phyloP scores from a whole-genome alignment of 2,329 filamentous ascomycete species.

The Phaeomoniella chlamydospora region DNA sequence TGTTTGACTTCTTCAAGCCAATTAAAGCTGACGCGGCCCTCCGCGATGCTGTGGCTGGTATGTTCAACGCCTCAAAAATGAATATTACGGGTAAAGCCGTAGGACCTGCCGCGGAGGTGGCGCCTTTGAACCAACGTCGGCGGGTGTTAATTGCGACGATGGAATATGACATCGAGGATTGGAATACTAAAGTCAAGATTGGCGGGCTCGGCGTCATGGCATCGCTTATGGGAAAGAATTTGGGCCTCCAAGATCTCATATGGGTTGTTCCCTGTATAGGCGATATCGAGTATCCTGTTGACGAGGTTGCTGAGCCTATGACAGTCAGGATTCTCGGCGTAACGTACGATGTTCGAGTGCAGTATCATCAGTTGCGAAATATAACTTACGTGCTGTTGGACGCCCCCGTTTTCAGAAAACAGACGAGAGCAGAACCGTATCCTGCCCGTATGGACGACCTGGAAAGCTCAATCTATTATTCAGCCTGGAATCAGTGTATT shows the following conservation, averaged over 20 bases:
- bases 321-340: slow-evolving; percentile 37
- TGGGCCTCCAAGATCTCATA: slow-evolving; percentile 40
- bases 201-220: slow-evolving; percentile 48
- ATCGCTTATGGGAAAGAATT: slow-evolving; percentile 43
- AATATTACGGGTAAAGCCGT: neutral
- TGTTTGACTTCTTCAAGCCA: neutral
- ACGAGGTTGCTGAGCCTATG: slow-evolving; percentile 32
- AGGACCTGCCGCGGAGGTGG: neutral
- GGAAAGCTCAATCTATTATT: slow-evolving; percentile 44
- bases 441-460: slow-evolving; percentile 46
- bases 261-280: slow-evolving; percentile 39
- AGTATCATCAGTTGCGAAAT: slow-evolving; percentile 40
- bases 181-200: slow-evolving; percentile 48
- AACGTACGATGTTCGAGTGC: slow-evolving; percentile 37
- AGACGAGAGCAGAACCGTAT: slow-evolving; percentile 41
- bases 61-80: neutral
- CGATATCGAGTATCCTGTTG: slow-evolving; percentile 37
- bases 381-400: slow-evolving; percentile 47
- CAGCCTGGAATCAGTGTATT: slow-evolving; percentile 46
- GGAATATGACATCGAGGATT: slow-evolving; percentile 49
- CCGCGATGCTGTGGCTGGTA: slow-evolving; percentile 1
- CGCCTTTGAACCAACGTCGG: slow-evolving; percentile 9
- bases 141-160: slow-evolving; percentile 46
- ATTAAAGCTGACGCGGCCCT: neutral
- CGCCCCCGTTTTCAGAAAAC: slow-evolving; percentile 41